Percentiles rank a stretch among this genome's conserved stretches.
phyloP scores from a whole-genome alignment of 2,329 filamentous ascomycete genomes.

The Apiospora sp. region DNA sequence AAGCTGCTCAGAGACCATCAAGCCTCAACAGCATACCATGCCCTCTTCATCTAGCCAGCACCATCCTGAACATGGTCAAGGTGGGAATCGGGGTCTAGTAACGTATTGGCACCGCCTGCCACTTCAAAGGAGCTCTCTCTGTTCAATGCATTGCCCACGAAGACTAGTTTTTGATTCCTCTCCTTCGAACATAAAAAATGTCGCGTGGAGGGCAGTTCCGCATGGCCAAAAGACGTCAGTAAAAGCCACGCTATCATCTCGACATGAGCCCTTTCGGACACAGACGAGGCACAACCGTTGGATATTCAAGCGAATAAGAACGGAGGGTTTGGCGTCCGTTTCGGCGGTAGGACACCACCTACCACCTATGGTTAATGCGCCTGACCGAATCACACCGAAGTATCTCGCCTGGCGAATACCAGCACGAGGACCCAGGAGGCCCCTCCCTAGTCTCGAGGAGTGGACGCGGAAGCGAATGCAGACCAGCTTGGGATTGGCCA shows the following conservation, averaged over 20 bases:
- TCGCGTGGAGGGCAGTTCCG: slow-evolving; percentile 68
- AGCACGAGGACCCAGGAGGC: slow-evolving; percentile 51
- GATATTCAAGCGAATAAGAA: slow-evolving; percentile 39
- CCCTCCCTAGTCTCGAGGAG: slow-evolving; percentile 37
- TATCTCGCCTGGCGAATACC: slow-evolving; percentile 55
- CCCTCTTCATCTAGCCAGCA: slow-evolving; percentile 31
- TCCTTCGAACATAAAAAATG: slow-evolving; percentile 52
- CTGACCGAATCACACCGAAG: slow-evolving; percentile 59
- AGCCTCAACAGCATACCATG: slow-evolving; percentile 25
- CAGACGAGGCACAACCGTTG: slow-evolving; percentile 54
- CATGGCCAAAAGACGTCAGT: slow-evolving; percentile 93
- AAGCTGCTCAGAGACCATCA: slow-evolving; percentile 33
- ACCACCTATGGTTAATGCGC: slow-evolving; percentile 63
- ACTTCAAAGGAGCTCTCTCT: slow-evolving; percentile 65
- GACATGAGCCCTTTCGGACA: slow-evolving; percentile 48
- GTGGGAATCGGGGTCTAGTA: slow-evolving; percentile 41
- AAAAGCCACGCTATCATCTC: slow-evolving; percentile 85
- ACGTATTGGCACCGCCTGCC: slow-evolving; percentile 31
- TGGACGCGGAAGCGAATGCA: slow-evolving; percentile 34
- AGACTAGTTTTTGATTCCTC: slow-evolving; percentile 96
- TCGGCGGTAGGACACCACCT: slow-evolving; percentile 50
- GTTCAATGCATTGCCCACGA: slow-evolving; percentile 85
- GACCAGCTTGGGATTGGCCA: background rate
- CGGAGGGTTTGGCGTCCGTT: slow-evolving; percentile 58
- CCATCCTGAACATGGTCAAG: slow-evolving; percentile 34